phyloP scores from a whole-genome alignment of 257 asterid genomes.

The Salvia miltiorrhiza region DNA sequence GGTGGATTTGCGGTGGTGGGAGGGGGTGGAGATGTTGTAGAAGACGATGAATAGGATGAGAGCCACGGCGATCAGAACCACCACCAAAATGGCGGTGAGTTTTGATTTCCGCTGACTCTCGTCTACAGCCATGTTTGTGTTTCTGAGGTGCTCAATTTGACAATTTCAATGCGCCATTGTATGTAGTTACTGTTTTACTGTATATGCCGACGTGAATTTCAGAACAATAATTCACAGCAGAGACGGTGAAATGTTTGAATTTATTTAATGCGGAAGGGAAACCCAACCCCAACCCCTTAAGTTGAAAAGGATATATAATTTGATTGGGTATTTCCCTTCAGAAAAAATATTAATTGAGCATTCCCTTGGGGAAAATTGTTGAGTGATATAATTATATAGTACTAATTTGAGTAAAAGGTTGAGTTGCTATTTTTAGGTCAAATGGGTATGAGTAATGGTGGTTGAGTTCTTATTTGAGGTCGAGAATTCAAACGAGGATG shows the following conservation, averaged over 20 bases:
- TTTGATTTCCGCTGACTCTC: not conserved
- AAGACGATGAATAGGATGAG: conserved; percentile 21
- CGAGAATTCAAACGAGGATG: not conserved
- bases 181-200: not conserved
- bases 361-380: not conserved
- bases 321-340: not conserved
- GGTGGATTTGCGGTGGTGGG: conserved; percentile 17
- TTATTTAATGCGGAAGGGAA: not conserved
- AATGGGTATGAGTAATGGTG: not conserved
- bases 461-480: not conserved
- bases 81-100: conserved; percentile 34
- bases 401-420: not conserved
- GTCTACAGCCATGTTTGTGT: not conserved
- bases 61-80: conserved; percentile 11
- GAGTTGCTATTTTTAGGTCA: not conserved
- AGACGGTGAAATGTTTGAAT: not conserved
- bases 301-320: not conserved
- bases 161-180: not conserved
- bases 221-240: no score
- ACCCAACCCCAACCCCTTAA: not conserved
- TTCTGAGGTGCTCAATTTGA: not conserved
- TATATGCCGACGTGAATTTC: not conserved
- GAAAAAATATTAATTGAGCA: not conserved
- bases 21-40: conserved; percentile 19
- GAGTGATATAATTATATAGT: not conserved